Base-by-base conservation (phyloP, 2,329 filamentous ascomycete species). In the Neonectria faginata region DNA sequence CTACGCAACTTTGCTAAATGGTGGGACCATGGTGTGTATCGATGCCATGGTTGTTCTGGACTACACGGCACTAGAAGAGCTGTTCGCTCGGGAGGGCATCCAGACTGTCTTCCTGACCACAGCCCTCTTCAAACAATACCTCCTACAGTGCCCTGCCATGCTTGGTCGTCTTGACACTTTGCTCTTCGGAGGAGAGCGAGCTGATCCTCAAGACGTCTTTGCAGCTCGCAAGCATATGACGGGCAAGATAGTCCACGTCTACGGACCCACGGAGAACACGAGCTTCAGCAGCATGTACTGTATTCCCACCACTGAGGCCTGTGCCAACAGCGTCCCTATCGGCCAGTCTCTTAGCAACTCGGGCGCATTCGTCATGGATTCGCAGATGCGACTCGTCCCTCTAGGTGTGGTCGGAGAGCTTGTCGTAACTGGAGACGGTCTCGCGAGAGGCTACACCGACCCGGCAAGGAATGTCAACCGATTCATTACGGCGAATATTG, bases 361-460 rank as follows among this genome's bases (percentile, higher is more conserved):
- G 0, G 70, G 67, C 1, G 67, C 70, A 1, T 66, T 67, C 33
- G 60, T 76, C 10, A 72, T 76, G 71, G 73, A 75, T 57, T 44
- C 57, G 3, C 52, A 68, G 1, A 66, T 67, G n/a, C 68, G 60
- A 5, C 67, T 74, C 4, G 71, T 75, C 0, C 72, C 75, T 3
- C 27, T 68, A 1, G 74, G 74, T 12, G 71, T 74, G 0, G 33
- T 77, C 8, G 75, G 75, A 1, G 75, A 77, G 45, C 69, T 77
- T 7, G 61, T 76, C 1, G 67, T 77, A 1, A 74, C 71, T 0
- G 74, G 74, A 2, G 72, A 73, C 5, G 48, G 48, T 14, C 48
- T 51, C 18, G 29, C 48, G 9, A 51, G 48, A n/a, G 48, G 48
- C 5, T 51, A 51, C 29, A 51, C 48, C 2, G 48, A 51, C n/a